Evolutionary conservation across 2,329 filamentous ascomycete genomes (phyloP), one percentile per base, ranked within the genome.

Genomic region (Colletotrichum nymphaeae): DNA sequence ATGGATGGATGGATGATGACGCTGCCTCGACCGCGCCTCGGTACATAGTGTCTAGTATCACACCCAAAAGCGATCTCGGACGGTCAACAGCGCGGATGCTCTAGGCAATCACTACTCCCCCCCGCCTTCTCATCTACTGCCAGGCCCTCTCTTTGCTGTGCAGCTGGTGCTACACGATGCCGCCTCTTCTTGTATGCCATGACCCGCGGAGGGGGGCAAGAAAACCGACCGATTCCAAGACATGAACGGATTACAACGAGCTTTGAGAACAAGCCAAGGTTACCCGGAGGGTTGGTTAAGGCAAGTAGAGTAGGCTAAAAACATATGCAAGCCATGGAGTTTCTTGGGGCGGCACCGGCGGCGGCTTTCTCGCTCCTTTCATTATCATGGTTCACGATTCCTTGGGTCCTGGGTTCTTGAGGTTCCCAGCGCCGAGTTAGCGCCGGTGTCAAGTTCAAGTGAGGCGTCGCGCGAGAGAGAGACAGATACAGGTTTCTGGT

Each of bases 181-280:
- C 24, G 14, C 37, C 14, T 42, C 56, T 19, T 37, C 24, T n/a
- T 32, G 49, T 49, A 42, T 63, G 58, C 52, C 42, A 19, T 37
- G 56, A 53, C 30, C 69, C 65, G 69, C 37, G 16, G 37, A 35
- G 37, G 37, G 16, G 6, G 16, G 16, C 42, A 49, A 53, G n/a
- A 63, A 63, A 59, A 56, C 65, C 59, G 55, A 60, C 59, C 59
- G 66, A 73, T 65, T 56, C 42, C 24, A 56, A 59, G 52, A 72
- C 52, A 63, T 63, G 26, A 14, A 53, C 28, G n/a, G 52, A 35
- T n/a, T 1, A 19, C 5, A 42, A 42, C 37, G 16, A 49, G 42
- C 6, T n/a, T 9, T n/a, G 19, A n/a, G 19, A n/a, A 9, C 24
- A n/a, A 19, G 28, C 3, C 16, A 26, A 37, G n/a, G 24, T n/a